phyloP scores from a whole-genome alignment of 2,329 filamentous ascomycete species.

The Diaporthe caulivora region DNA sequence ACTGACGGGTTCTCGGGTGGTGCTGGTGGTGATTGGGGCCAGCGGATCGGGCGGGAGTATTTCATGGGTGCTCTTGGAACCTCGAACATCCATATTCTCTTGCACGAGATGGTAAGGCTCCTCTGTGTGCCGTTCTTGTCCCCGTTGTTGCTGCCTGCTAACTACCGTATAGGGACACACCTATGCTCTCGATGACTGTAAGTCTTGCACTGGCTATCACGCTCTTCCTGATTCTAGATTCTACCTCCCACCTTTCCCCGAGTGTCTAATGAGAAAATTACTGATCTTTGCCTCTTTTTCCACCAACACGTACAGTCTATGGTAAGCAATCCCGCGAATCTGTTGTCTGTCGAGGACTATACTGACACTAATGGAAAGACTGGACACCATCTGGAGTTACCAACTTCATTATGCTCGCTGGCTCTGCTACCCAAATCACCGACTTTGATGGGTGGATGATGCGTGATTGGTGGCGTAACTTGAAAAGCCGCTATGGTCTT shows the following conservation, averaged over 20 bases:
- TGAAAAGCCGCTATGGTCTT: conserved; percentile 14
- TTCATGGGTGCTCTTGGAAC: conserved; percentile 53
- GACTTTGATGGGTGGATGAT: conserved; percentile 65
- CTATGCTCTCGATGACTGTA: conserved; percentile 23
- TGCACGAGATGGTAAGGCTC: conserved; percentile 5
- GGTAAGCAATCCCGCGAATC: not conserved
- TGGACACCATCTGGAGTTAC: conserved; percentile 57
- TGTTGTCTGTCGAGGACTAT: not conserved
- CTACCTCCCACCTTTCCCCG: too few relatives aligned
- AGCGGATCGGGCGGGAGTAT: conserved; percentile 57
- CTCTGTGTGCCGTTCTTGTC: not conserved
- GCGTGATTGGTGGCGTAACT: conserved; percentile 57
- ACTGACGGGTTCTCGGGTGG: conserved; percentile 58
- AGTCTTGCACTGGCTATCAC: not conserved
- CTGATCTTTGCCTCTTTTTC: not conserved
- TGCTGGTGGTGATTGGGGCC: conserved; percentile 61
- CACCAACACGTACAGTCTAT: not conserved
- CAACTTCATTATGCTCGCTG: conserved; percentile 61
- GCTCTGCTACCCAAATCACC: conserved; percentile 55
- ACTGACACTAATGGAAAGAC: not conserved
- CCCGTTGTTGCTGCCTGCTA: not conserved
- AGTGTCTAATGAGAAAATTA: not conserved
- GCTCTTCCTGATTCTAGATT: not conserved
- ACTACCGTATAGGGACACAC: not conserved
- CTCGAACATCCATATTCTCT: conserved; percentile 55